Evolutionary conservation across 164 flowering plant genomes (phyloP).

Genomic region (Vitis cinerea): DNA sequence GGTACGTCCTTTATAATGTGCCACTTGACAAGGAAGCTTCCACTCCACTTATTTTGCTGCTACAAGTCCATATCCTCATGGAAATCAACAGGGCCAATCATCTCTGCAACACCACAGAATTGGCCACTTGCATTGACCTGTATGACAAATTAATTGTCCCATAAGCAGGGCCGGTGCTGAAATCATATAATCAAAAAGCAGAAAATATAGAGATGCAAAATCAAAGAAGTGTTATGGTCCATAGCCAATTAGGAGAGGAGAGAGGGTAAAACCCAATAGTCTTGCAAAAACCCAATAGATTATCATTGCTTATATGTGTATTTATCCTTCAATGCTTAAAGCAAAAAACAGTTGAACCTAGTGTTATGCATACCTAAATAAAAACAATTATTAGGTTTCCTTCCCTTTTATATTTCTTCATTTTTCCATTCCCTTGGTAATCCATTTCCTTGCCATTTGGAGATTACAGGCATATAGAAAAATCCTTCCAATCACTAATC

Average conservation of each 20-base stretch:
- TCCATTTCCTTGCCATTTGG: no score
- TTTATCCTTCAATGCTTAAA: no score
- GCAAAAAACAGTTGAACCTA: no score
- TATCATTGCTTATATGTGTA: no score
- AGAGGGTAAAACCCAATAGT: constrained; percentile 30
- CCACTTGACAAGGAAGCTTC: constrained; percentile 93
- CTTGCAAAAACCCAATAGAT: no score
- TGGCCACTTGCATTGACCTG: constrained; percentile 98
- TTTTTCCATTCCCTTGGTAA: no score
- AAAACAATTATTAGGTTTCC: no score
- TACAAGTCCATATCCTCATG: constrained; percentile 84
- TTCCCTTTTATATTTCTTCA: no score
- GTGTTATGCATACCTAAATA: no score
- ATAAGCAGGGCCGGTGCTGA: constrained; percentile 7
- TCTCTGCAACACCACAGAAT: constrained; percentile 96
- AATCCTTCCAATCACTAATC: no score
- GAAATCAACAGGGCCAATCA: constrained; percentile 81
- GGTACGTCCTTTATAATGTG: constrained; percentile 89
- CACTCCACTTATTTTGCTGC: constrained; percentile 98
- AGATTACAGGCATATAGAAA: no score
- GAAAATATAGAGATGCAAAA: no score
- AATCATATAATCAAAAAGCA: background rate
- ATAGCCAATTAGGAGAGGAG: background rate
- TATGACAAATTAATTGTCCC: background rate
- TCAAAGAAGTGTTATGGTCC: background rate